phyloP scores from a whole-genome alignment of 2,329 filamentous ascomycete species.

The Didymella exigua region DNA sequence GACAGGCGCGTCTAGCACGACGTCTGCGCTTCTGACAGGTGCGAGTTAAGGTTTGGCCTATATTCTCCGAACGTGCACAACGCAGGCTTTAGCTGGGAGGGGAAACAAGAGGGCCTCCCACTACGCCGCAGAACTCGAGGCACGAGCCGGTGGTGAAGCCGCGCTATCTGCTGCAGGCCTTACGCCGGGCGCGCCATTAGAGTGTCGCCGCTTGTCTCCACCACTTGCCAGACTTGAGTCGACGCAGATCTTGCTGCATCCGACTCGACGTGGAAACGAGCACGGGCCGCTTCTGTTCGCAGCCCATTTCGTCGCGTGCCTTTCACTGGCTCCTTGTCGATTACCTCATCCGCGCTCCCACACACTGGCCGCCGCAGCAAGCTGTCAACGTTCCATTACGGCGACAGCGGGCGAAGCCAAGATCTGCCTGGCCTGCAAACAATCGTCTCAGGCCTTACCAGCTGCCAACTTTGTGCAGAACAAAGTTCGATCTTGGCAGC shows the following conservation, averaged over 20 bases:
- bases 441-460: slow-evolving; percentile 24
- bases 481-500: slow-evolving; percentile 21
- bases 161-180: slow-evolving; percentile 38
- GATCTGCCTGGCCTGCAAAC: slow-evolving; percentile 26
- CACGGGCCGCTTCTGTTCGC: slow-evolving; percentile 35
- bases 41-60: slow-evolving; percentile 45
- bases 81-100: slow-evolving; percentile 33
- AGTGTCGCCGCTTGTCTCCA: slow-evolving; percentile 29
- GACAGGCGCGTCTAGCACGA: slow-evolving; percentile 38
- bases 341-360: slow-evolving; percentile 36
- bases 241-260: slow-evolving; percentile 41
- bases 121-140: slow-evolving; percentile 41
- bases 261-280: slow-evolving; percentile 40
- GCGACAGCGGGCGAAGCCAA: slow-evolving; percentile 28
- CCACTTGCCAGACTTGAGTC: slow-evolving; percentile 28
- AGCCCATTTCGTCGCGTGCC: slow-evolving; percentile 30
- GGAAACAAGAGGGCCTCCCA: slow-evolving; percentile 37
- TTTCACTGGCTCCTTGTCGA: slow-evolving; percentile 16
- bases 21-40: slow-evolving; percentile 45
- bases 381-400: slow-evolving; percentile 40
- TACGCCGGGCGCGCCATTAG: slow-evolving; percentile 22
- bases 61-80: slow-evolving; percentile 47
- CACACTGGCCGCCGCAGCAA: slow-evolving; percentile 35
- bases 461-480: slow-evolving; percentile 11
- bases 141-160: slow-evolving; percentile 44